Conservation (phyloP, 73 alveolate species). For the Paramecium bursaria region DNA sequence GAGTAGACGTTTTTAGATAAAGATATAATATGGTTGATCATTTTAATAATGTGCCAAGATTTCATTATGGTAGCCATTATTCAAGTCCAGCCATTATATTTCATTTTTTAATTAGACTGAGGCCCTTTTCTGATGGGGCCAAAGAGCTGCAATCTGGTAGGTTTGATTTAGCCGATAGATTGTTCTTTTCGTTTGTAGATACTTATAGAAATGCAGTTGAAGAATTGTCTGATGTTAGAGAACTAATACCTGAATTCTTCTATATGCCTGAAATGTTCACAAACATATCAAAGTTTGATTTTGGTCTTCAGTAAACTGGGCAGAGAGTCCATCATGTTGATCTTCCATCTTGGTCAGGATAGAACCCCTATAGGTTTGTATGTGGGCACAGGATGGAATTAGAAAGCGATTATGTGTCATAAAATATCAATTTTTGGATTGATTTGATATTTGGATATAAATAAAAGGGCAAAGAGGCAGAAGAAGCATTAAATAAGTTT, state of each 20-base stretch:
- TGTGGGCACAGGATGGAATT: constrained; percentile 80
- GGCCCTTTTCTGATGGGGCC: constrained; percentile 92
- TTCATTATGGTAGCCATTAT: constrained; percentile 96
- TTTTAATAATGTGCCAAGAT: constrained; percentile 70
- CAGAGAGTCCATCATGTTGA: constrained; percentile 82
- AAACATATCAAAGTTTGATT: constrained; percentile 69
- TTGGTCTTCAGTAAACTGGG: constrained; percentile 90
- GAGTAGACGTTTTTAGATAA: constrained; percentile 60
- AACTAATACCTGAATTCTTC: constrained; percentile 95
- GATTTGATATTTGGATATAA: constrained; percentile 91
- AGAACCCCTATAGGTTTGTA: constrained; percentile 81
- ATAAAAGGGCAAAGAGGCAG: constrained; percentile 92
- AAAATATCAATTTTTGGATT: constrained; percentile 81
- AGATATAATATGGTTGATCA: constrained; percentile 66
- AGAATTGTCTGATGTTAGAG: constrained; percentile 95
- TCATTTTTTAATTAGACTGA: constrained; percentile 87
- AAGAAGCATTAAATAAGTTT: constrained; percentile 81
- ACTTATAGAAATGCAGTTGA: constrained; percentile 82
- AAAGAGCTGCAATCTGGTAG: constrained; percentile 90
- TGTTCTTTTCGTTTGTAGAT: constrained; percentile 83
- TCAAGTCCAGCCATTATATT: constrained; percentile 95
- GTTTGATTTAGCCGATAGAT: constrained; percentile 93
- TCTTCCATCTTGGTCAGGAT: constrained; percentile 84
- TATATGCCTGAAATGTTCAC: constrained; percentile 92
- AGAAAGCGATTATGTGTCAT: constrained; percentile 82